A percentile compares a stretch with the other conserved stretches of the same genome.
These are phyloP conservation scores for Colletotrichum caudatum DNA, from an alignment of 2,329 filamentous ascomycete species.

Conservation along the genomic window DNA sequence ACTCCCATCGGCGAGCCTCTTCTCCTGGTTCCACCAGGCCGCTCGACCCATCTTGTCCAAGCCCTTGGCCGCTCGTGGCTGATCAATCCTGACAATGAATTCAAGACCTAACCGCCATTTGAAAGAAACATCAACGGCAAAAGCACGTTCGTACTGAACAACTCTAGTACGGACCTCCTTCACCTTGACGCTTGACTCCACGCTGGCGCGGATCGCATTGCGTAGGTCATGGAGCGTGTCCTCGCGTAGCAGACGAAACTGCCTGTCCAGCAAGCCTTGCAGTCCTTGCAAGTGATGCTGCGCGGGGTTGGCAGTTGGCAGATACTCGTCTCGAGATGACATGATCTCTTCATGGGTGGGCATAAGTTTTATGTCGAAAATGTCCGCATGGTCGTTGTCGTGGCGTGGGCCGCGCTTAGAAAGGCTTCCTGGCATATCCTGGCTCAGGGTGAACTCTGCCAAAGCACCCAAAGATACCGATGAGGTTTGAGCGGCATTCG, in stretches of 20 bases:
- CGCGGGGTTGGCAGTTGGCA: constrained; percentile 56
- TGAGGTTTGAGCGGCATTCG: constrained; percentile 36
- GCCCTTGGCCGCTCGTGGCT: constrained; percentile 52
- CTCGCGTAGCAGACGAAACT: constrained; percentile 68
- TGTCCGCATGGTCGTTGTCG: constrained; percentile 63
- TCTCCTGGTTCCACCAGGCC: constrained; percentile 64
- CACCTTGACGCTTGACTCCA: constrained; percentile 45
- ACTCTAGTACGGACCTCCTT: constrained; percentile 48
- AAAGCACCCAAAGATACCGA: not conserved
- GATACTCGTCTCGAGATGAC: constrained; percentile 56
- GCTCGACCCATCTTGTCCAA: constrained; percentile 49
- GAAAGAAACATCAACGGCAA: constrained; percentile 50
- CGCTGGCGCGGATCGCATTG: constrained; percentile 53
- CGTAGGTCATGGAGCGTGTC: constrained; percentile 66
- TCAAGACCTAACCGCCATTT: constrained; percentile 57
- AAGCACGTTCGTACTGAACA: constrained; percentile 15
- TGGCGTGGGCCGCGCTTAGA: constrained; percentile 54
- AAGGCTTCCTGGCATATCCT: constrained; percentile 51
- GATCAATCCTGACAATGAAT: constrained; percentile 58
- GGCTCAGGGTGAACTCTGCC: constrained; percentile 48
- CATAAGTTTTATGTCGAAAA: constrained; percentile 60
- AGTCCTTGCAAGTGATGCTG: constrained; percentile 52
- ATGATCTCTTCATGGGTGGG: constrained; percentile 62
- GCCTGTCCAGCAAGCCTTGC: constrained; percentile 62
- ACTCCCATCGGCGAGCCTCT: constrained; percentile 61